A percentile compares a stretch with the other conserved stretches of the same genome.
Conservation (phyloP, 257 asterid genomes). For the Solanum stenotomum region DNA sequence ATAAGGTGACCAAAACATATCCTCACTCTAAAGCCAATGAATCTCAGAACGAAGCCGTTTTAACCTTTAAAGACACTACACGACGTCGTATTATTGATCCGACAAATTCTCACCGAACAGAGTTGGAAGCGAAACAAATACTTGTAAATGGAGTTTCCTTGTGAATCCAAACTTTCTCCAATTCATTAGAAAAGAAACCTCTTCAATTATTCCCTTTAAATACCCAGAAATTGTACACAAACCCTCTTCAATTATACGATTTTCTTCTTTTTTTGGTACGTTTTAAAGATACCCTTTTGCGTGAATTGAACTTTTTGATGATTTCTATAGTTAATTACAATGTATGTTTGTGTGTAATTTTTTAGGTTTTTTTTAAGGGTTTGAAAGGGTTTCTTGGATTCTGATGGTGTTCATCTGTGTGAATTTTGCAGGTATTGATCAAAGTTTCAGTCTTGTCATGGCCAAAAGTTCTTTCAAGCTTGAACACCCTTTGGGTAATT, state of each 20-base stretch:
- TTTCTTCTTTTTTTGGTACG: background rate
- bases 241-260: background rate
- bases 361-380: background rate
- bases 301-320: background rate
- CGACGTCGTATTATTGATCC: background rate
- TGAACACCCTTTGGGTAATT: constrained; percentile 43
- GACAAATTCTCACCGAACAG: background rate
- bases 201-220: background rate
- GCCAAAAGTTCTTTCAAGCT: constrained; percentile 45
- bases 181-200: background rate
- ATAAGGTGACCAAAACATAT: background rate
- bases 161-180: background rate
- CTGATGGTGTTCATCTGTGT: constrained; percentile 31
- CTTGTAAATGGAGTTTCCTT: constrained; percentile 4
- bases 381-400: background rate
- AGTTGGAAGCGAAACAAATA: background rate
- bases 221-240: background rate
- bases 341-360: background rate
- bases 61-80: background rate
- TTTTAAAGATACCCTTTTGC: constrained; percentile 2
- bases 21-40: background rate
- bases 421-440: constrained; percentile 30
- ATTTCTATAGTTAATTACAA: background rate
- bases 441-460: constrained; percentile 26
- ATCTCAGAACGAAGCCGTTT: background rate